phyloP scores from a whole-genome alignment of 495 filamentous ascomycete species.

The Entonaema liquescens region DNA sequence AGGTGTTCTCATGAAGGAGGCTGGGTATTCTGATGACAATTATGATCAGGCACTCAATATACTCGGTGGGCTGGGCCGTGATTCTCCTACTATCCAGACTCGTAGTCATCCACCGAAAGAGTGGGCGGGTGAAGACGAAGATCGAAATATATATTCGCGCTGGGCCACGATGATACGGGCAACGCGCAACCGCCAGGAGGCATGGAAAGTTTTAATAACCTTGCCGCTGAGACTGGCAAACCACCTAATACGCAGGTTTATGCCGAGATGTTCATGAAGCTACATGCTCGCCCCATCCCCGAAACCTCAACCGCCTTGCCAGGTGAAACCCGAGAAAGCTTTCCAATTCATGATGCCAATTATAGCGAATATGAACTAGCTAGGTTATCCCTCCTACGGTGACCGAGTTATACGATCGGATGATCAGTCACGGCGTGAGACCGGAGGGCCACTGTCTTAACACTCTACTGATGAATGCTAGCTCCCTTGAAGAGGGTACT shows the following conservation, averaged over 20 bases:
- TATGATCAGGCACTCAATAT: slow-evolving; percentile 49
- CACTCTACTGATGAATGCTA: slow-evolving; percentile 47
- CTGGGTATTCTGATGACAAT: slow-evolving; percentile 48
- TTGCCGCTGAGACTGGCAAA: slow-evolving; percentile 38
- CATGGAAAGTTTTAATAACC: slow-evolving; percentile 54
- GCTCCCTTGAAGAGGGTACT: slow-evolving; percentile 42
- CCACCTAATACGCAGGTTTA: slow-evolving; percentile 50
- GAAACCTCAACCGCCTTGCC: slow-evolving; percentile 41
- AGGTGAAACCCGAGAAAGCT: slow-evolving; percentile 50
- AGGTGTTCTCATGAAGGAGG: slow-evolving; percentile 50
- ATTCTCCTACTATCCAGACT: slow-evolving; percentile 54
- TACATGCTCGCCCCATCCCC: slow-evolving; percentile 39
- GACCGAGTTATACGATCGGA: slow-evolving; percentile 49
- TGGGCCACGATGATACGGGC: slow-evolving; percentile 53
- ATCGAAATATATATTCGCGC: slow-evolving; percentile 39
- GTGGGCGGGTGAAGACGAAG: slow-evolving; percentile 34
- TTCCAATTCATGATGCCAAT: slow-evolving; percentile 51
- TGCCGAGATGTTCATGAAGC: slow-evolving; percentile 57
- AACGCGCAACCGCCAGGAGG: slow-evolving; percentile 56
- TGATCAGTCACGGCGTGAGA: slow-evolving; percentile 48
- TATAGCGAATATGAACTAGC: slow-evolving; percentile 55
- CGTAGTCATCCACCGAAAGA: slow-evolving; percentile 39
- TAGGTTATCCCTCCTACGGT: slow-evolving; percentile 52
- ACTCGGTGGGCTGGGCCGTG: slow-evolving; percentile 49
- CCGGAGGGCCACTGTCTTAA: slow-evolving; percentile 48